Evolutionary conservation across 345 rosid species (phyloP).

Genomic region (Populus pruinosa): DNA sequence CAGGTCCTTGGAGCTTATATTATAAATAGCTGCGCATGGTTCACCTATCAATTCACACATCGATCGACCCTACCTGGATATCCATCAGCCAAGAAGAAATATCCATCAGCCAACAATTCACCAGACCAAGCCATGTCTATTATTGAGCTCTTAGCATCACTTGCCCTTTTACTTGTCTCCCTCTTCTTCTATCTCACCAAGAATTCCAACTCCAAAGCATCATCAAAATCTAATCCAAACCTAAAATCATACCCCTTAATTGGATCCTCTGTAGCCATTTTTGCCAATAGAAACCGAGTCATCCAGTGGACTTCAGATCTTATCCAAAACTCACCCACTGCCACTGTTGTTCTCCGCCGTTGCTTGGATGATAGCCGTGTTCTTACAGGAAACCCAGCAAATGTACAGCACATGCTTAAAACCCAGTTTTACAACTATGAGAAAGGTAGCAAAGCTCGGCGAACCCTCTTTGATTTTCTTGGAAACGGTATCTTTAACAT

Average conservation of each 20-base stretch:
- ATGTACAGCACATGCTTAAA: slow-evolving; percentile 59
- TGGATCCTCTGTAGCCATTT: slow-evolving; percentile 38
- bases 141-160: neutral
- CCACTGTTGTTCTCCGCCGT: slow-evolving; percentile 41
- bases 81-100: neutral
- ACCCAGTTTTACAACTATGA: slow-evolving; percentile 37
- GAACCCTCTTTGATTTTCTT: slow-evolving; percentile 48
- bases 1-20: neutral
- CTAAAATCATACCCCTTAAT: slow-evolving; percentile 52
- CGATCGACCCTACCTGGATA: neutral
- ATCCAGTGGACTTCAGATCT: slow-evolving; percentile 50
- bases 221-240: slow-evolving; percentile 2
- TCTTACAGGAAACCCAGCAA: slow-evolving; percentile 55
- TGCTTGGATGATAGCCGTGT: slow-evolving; percentile 31
- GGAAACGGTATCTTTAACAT: slow-evolving; percentile 70
- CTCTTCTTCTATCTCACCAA: slow-evolving; percentile 23
- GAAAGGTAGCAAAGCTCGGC: slow-evolving; percentile 39
- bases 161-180: slow-evolving; percentile 17
- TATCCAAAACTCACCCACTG: slow-evolving; percentile 41
- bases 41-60: neutral
- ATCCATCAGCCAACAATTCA: slow-evolving; percentile 25
- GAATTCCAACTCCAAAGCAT: neutral
- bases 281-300: slow-evolving; percentile 33
- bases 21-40: neutral
- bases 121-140: slow-evolving; percentile 24